Conservation (phyloP, 2,329 filamentous ascomycete species). For the Escovopsis sp. region DNA sequence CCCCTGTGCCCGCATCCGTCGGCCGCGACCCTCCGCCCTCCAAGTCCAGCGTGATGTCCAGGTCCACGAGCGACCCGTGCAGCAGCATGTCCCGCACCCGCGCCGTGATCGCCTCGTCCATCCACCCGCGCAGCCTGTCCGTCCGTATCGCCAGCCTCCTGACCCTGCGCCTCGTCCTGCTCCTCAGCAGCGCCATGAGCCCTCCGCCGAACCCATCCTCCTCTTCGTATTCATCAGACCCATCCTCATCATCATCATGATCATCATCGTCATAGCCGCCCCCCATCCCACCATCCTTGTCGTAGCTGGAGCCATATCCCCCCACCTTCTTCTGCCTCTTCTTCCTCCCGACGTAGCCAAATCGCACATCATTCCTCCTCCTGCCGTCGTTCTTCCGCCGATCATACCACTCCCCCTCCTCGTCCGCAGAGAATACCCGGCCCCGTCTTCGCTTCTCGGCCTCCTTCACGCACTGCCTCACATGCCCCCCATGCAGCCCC, state of each 20-base stretch:
- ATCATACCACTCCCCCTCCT: conserved; percentile 7
- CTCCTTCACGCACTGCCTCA: conserved; percentile 11
- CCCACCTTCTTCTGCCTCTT: background rate
- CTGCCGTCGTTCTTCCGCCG: conserved; percentile 2
- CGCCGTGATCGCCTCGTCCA: conserved; percentile 14
- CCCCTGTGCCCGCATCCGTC: too few relatives aligned
- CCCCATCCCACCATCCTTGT: too few relatives aligned
- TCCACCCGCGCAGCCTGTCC: conserved; percentile 17
- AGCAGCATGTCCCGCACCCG: conserved; percentile 18
- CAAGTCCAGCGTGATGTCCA: conserved; percentile 5
- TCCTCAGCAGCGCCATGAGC: conserved; percentile 10
- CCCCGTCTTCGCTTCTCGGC: background rate
- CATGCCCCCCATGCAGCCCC: conserved; percentile 13
- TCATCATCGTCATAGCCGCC: too few relatives aligned
- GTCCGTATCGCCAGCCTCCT: conserved; percentile 14
- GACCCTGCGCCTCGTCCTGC: conserved; percentile 12
- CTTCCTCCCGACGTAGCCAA: background rate
- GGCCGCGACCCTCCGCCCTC: too few relatives aligned
- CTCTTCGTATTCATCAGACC: too few relatives aligned
- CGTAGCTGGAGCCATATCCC: conserved; percentile 2
- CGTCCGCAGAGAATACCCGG: too few relatives aligned
- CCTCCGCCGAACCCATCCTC: background rate
- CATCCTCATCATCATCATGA: too few relatives aligned
- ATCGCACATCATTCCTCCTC: background rate
- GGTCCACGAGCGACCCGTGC: conserved; percentile 14